Base-by-base conservation (phyloP, 139 green algal genomes). In the Spirogloea muscicola region DNA sequence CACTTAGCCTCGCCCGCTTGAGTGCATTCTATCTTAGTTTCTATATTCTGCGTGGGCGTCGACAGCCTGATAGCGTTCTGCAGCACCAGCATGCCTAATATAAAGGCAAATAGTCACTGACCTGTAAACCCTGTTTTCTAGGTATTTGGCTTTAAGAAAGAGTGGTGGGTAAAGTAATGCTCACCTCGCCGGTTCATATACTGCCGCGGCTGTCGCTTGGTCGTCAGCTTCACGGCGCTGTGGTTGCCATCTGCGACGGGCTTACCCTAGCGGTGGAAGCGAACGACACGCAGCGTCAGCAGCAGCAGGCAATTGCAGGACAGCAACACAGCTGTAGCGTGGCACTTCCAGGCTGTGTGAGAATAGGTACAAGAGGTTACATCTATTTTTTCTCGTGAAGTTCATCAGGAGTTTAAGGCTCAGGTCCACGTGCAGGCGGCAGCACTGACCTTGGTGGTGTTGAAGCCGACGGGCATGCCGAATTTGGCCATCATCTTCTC, bases 181-280 rank as follows among this genome's bases (percentile, higher is more conserved):
- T n/a, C 69, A 74, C 64, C 64, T 27, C 51, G 48, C 4, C 68
- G 68, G 7, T 76, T 76, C 68, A 76, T 76, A 31, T 75, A 76
- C 68, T 76, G 68, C 55, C 68, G 68, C 25, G 68, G 55, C 43
- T 76, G 68, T 10, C 68, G 55, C 57, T 76, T 76, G 6, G 68
- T 76, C 18, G 27, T 76, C n/a, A 76, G 29, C 55, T 76, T 76
- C 3, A 76, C 48, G 31, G 68, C 68, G 25, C 68, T 49, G 33
- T 76, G 68, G 43, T 76, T 67, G 38, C 57, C 68, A 29, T 37
- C 68, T 57, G 6, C 34, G 3, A 76, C 68, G 3, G 4, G 36
- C 58, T 76, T 76, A 18, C 68, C 68, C 68, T 76, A 34, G 48
- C 18, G 13, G 55, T 21, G 21, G 21, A 31, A 55, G 46, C 21